Conservation (phyloP, 495 filamentous ascomycete species). For the Pyronema domesticum region DNA sequence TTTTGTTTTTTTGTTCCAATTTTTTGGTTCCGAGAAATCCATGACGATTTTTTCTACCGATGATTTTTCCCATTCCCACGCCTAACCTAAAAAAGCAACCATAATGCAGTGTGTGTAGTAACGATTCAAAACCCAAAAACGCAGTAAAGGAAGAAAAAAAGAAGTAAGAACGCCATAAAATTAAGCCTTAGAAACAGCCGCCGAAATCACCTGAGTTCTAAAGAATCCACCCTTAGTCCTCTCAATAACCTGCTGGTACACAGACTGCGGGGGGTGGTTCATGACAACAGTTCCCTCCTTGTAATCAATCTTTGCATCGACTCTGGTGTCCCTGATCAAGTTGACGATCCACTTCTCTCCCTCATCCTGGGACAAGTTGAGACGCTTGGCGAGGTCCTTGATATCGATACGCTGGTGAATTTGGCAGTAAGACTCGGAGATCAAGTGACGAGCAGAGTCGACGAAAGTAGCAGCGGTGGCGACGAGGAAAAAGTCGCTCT, state of each 20-base stretch:
- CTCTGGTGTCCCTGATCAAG: conserved; percentile 87
- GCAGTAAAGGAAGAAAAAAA: conserved; percentile 1
- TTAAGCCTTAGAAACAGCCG: conserved; percentile 4
- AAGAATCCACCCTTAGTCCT: conserved; percentile 90
- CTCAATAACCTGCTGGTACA: conserved; percentile 98
- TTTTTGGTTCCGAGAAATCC: no score
- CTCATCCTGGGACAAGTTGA: conserved; percentile 79
- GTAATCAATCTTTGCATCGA: conserved; percentile 98
- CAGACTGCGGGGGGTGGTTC: conserved; percentile 95
- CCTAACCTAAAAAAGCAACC: no score
- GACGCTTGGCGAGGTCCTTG: conserved; percentile 76
- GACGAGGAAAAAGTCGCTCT: conserved; percentile 88
- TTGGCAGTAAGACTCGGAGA: conserved; percentile 98
- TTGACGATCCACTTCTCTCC: conserved; percentile 99
- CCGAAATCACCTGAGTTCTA: conserved; percentile 55
- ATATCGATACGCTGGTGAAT: conserved; percentile 97
- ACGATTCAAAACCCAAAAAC: not conserved
- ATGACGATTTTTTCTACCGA: no score
- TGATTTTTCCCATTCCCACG: no score
- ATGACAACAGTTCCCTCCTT: conserved; percentile 96
- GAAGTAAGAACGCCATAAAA: not conserved
- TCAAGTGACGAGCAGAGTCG: conserved; percentile 82
- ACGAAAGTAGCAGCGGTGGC: conserved; percentile 75
- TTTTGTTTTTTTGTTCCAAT: no score
- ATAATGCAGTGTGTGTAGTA: no score